Evolutionary conservation across 768 basidiomycete species (phyloP).

Genomic region (Auriculariales sp.): DNA sequence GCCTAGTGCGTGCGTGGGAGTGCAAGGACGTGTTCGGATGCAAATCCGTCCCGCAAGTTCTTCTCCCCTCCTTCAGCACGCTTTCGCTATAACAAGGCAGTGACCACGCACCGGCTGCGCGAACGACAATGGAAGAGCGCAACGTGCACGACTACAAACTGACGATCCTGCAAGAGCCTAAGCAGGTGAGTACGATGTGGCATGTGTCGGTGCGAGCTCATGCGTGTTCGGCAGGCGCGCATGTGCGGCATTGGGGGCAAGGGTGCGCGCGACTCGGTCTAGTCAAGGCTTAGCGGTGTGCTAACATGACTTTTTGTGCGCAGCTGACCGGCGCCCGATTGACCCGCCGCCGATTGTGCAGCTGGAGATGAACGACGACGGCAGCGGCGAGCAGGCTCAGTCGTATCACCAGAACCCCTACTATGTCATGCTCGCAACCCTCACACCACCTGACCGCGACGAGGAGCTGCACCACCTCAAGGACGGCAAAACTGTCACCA

Average conservation of each 20-base stretch:
- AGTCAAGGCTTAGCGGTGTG: background rate
- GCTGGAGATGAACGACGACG: constrained; percentile 54
- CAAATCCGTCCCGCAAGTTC: too few species aligned
- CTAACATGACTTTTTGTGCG: background rate
- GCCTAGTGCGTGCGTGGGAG: too few species aligned
- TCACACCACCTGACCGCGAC: constrained; percentile 81
- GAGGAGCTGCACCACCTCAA: constrained; percentile 80
- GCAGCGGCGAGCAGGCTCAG: constrained; percentile 23
- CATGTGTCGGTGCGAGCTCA: background rate
- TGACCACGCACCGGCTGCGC: too few species aligned
- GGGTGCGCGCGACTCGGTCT: constrained; percentile 22
- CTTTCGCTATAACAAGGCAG: too few species aligned
- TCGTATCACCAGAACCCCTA: constrained; percentile 81
- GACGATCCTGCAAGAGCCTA: constrained; percentile 78
- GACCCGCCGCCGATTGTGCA: constrained; percentile 97
- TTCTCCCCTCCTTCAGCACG: too few species aligned
- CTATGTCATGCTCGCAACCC: constrained; percentile 89
- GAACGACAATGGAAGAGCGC: background rate
- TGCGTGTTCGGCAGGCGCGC: constrained; percentile 28
- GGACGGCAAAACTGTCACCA: constrained; percentile 85
- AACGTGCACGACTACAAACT: constrained; percentile 65
- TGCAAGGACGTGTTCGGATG: too few species aligned
- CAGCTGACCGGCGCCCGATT: constrained; percentile 89
- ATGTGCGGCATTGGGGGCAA: constrained; percentile 85
- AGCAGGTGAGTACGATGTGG: constrained; percentile 36